Evolutionary conservation across 108 stramenopile species (phyloP).

Genomic region (Parmales sp.): DNA sequence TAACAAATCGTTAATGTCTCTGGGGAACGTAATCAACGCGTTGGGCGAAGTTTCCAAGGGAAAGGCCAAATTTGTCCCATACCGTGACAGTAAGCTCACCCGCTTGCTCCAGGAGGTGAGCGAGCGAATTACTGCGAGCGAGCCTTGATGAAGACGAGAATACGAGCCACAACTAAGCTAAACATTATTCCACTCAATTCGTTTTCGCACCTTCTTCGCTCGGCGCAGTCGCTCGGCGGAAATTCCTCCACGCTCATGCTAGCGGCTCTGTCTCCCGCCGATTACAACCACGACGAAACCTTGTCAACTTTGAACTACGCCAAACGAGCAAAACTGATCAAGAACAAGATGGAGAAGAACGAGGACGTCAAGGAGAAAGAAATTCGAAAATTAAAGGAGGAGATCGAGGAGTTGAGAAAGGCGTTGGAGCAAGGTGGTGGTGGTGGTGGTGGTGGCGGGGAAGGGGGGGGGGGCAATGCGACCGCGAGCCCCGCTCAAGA

Average conservation of each 20-base stretch:
- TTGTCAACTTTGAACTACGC: constrained; percentile 50
- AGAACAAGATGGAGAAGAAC: constrained; percentile 40
- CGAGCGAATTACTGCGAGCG: no score
- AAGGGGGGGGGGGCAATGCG: not conserved
- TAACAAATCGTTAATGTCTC: constrained; percentile 43
- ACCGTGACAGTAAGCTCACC: constrained; percentile 50
- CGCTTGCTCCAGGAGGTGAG: constrained; percentile 37
- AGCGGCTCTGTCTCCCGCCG: constrained; percentile 47
- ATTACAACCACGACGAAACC: constrained; percentile 52
- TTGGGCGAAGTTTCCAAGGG: constrained; percentile 39
- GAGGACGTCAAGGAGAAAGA: constrained; percentile 48
- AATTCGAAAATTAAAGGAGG: constrained; percentile 45
- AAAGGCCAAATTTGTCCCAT: constrained; percentile 35
- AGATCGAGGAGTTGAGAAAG: constrained; percentile 34
- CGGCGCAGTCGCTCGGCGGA: constrained; percentile 43
- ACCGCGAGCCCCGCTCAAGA: not conserved
- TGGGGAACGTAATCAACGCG: constrained; percentile 48
- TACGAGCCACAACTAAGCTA: no score
- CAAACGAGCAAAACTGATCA: constrained; percentile 43
- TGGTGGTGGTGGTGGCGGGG: constrained; percentile 16
- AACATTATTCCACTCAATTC: no score
- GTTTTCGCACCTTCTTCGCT: no score
- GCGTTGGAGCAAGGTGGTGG: constrained; percentile 19
- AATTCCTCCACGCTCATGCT: constrained; percentile 49
- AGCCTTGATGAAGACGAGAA: no score